A percentile compares a stretch with the other conserved stretches of the same genome.
These are phyloP conservation scores for Trichoderma erinaceum DNA, from an alignment of 495 filamentous ascomycete species.

Conservation along the genomic window DNA sequence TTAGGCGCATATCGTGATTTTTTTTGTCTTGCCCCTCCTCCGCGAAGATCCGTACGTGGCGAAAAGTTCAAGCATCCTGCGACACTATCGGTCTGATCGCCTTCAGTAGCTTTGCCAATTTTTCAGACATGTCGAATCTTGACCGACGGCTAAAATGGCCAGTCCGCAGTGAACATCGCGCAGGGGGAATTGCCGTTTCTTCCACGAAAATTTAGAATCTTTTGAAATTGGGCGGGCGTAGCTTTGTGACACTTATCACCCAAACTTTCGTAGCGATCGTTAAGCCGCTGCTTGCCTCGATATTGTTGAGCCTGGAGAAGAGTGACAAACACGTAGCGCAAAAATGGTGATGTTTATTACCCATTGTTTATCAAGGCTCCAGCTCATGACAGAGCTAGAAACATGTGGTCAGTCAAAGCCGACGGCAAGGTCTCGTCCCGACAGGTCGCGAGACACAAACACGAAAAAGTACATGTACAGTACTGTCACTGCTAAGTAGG, in stretches of 20 bases:
- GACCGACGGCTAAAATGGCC: neutral
- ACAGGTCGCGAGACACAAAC: neutral
- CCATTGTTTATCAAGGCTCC: neutral
- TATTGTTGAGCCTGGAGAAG: no score
- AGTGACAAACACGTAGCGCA: neutral
- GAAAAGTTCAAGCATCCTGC: slow-evolving; percentile 5
- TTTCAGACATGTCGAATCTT: neutral
- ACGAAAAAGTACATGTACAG: no score
- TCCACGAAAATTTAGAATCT: neutral
- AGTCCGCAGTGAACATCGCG: neutral
- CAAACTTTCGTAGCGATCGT: neutral
- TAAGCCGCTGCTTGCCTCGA: no score
- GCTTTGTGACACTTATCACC: neutral
- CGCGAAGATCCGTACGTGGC: neutral
- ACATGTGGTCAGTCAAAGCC: neutral
- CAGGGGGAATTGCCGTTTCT: neutral
- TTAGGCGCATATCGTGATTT: neutral
- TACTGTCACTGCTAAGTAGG: no score
- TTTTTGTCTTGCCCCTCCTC: neutral
- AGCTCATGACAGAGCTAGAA: neutral
- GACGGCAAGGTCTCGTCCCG: neutral
- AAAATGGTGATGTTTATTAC: neutral
- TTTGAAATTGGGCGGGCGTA: neutral
- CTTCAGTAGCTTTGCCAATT: neutral
- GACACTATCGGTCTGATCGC: slow-evolving; percentile 2